Evolutionary conservation across 2,329 filamentous ascomycete genomes (phyloP).

Genomic region (Dendryphion nanum): DNA sequence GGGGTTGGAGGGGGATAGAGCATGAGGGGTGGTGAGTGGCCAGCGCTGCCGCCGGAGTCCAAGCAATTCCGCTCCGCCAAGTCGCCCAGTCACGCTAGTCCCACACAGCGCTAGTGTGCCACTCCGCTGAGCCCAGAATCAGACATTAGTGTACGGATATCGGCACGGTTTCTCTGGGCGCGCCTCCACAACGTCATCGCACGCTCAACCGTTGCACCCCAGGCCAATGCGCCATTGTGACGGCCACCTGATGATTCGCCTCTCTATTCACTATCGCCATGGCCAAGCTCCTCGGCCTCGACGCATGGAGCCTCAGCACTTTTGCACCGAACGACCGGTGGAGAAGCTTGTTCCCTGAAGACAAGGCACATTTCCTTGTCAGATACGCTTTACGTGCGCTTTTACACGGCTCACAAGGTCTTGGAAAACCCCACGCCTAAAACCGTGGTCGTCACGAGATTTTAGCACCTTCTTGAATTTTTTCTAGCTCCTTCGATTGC

Average conservation of each 20-base stretch:
- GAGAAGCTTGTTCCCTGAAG: constrained; percentile 1
- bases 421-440: no score
- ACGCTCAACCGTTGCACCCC: neutral
- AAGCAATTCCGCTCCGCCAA: no score
- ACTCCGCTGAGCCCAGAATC: no score
- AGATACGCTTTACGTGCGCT: no score
- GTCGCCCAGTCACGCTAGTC: no score
- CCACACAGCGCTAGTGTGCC: no score
- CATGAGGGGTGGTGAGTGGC: constrained; percentile 12
- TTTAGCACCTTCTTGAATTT: no score
- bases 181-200: constrained; percentile 6
- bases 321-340: neutral
- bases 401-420: no score
- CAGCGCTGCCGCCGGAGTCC: neutral
- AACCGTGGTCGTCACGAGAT: no score
- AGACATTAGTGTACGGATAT: no score
- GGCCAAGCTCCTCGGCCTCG: neutral
- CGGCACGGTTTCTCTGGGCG: constrained; percentile 1
- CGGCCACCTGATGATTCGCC: neutral
- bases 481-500: no score
- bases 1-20: constrained; percentile 11
- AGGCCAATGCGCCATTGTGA: neutral
- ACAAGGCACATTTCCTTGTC: neutral
- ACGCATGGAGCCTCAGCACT: neutral
- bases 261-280: neutral